Conservation (phyloP, 495 filamentous ascomycete genomes). For the Saxophila tyrrhenica region DNA sequence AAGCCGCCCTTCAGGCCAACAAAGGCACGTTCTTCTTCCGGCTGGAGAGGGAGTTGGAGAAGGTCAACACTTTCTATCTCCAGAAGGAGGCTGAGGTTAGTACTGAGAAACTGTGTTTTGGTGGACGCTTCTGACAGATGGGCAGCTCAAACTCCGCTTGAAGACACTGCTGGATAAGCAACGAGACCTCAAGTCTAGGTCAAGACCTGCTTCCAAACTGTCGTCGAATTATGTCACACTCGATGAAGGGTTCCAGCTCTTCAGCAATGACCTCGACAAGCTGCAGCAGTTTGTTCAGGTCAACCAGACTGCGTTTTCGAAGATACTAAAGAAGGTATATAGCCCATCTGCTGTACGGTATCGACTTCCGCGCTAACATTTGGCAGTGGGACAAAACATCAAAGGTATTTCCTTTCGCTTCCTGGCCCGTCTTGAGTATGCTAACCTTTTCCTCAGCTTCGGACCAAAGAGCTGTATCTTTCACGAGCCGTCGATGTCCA, state of each 20-base stretch:
- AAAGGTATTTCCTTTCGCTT: constrained; percentile 44
- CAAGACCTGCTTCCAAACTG: constrained; percentile 58
- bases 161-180: constrained; percentile 93
- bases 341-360: constrained; percentile 1
- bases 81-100: constrained; percentile 95
- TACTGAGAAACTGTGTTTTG: constrained; percentile 1
- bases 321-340: constrained; percentile 86
- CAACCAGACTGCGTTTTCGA: constrained; percentile 93
- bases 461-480: constrained; percentile 93
- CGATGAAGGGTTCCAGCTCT: constrained; percentile 93
- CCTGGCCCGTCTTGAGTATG: neutral
- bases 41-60: constrained; percentile 94
- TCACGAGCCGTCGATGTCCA: constrained; percentile 94
- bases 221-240: constrained; percentile 87
- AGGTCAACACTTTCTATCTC: constrained; percentile 94
- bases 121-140: neutral
- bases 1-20: constrained; percentile 87
- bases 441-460: constrained; percentile 45
- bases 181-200: constrained; percentile 65
- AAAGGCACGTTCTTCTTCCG: constrained; percentile 98
- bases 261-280: constrained; percentile 91
- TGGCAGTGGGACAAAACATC: constrained; percentile 93
- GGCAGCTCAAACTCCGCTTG: constrained; percentile 79
- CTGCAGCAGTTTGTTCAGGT: constrained; percentile 97
- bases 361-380: constrained; percentile 24